A percentile compares a stretch with the other conserved stretches of the same genome.
phyloP scores from a whole-genome alignment of 1,284 basidiomycete genomes.

The Moesziomyces sp. region DNA sequence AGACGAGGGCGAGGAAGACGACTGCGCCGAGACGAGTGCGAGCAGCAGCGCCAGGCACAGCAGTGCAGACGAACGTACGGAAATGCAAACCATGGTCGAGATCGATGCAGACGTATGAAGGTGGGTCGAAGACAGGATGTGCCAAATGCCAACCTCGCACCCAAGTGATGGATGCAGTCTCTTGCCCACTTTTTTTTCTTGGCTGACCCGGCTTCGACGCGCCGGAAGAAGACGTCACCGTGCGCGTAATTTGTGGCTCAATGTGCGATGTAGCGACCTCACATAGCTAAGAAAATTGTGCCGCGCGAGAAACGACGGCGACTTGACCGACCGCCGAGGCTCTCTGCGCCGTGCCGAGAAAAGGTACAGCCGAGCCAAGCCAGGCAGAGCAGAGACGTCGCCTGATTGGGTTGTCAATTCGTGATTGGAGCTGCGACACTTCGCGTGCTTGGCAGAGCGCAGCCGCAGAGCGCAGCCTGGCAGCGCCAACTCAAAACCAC shows the following conservation, averaged over 20 bases:
- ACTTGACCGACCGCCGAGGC: too few relatives aligned
- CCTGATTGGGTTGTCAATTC: background rate
- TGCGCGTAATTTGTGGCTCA: background rate
- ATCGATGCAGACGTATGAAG: background rate
- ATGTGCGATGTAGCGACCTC: too few relatives aligned
- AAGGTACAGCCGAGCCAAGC: too few relatives aligned
- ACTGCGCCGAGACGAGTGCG: background rate
- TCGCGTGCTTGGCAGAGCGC: background rate
- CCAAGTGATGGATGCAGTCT: too few relatives aligned
- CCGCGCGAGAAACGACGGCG: background rate
- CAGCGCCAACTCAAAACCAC: too few relatives aligned
- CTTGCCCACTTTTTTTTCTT: background rate
- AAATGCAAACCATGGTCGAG: background rate
- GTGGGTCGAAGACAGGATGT: too few relatives aligned
- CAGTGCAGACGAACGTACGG: slow-evolving; percentile 4
- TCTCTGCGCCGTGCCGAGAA: too few relatives aligned
- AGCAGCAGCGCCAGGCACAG: slow-evolving; percentile 8
- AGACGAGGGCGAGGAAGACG: slow-evolving; percentile 1
- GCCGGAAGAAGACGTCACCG: background rate
- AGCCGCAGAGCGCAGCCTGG: too few relatives aligned
- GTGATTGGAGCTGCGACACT: background rate
- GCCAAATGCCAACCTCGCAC: too few relatives aligned
- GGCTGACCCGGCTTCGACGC: too few relatives aligned
- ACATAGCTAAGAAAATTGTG: too few relatives aligned
- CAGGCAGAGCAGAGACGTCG: too few relatives aligned